Evolutionary conservation across 208 protist genomes (phyloP).

Genomic region (Crithidia mellificae): DNA sequence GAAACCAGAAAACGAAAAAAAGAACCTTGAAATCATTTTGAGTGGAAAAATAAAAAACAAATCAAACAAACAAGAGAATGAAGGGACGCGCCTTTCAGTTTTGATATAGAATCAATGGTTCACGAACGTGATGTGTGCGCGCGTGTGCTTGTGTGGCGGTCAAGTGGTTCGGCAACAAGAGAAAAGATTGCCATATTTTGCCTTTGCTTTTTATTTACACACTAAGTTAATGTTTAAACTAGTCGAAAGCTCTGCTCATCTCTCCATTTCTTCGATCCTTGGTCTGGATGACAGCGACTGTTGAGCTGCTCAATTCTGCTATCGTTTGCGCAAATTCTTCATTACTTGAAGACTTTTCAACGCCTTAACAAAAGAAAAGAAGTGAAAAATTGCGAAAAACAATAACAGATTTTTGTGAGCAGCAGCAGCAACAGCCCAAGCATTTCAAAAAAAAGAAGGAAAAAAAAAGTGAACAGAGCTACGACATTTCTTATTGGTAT

Average conservation of each 20-base stretch:
- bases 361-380: too few species aligned
- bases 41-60: neutral
- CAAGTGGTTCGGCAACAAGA: neutral
- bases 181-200: neutral
- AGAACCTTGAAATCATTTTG: neutral
- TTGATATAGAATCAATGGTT: neutral
- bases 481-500: neutral
- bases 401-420: too few species aligned
- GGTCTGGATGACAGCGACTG: too few species aligned
- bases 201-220: neutral
- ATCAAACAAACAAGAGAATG: neutral
- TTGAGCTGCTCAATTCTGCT: too few species aligned
- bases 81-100: constrained; percentile 5
- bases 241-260: neutral
- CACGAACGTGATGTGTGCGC: neutral
- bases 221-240: neutral
- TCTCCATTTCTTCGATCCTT: neutral
- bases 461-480: too few species aligned
- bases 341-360: too few species aligned
- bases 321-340: too few species aligned
- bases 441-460: too few species aligned
- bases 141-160: neutral
- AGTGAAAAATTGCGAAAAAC: too few species aligned
- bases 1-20: neutral
- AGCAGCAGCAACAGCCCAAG: too few species aligned